Base-by-base conservation (phyloP, 371 early-diverging fungal genomes). In the Apophysomyces trapeziformis region DNA sequence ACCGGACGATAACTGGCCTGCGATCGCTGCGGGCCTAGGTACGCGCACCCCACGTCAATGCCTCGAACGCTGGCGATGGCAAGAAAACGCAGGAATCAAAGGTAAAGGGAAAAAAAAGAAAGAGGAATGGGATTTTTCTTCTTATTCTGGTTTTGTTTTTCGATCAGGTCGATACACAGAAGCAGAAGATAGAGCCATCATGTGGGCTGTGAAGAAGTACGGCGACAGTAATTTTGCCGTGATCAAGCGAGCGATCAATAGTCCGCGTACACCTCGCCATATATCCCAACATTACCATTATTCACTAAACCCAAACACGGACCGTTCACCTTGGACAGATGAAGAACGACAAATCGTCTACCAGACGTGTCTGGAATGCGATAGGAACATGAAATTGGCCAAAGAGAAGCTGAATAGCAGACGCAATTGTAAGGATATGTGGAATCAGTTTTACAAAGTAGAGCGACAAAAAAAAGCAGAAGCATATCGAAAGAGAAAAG, bases 51-150 rank as follows among this genome's bases (percentile, higher is more conserved):
- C 39, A 3, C 65, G 74, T 57, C 83, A 83, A 21, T 79, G 80
- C 35, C 66, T 72, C 7, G 83, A 83, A 57, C 68, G 78, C 26
- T 83, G 73, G 68, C 65, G 70, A 11, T 80, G 77, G 74, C 80
- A 79, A 58, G 65, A 69, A 47, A 56, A 38, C 13, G 37, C n/a
- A 32, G 54, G 43, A 9, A 35, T 62, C 18, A 70, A 70, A 50
- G 70, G 66, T 66, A 60, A 26, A n/a, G n/a, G n/a, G 32, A 26
- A 26, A 26, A 26, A 26, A 26, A 26, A 26, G 26, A 26, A 26
- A 26, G 32, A 26, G 32, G 2, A 7, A 6, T 50, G 7, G 9
- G 0, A 47, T 8, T n/a, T 21, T n/a, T 8, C 21, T 16, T n/a
- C 54, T 50, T 26, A 21, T 5, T 21, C 4, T 7, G 16, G 47